Percentiles rank a stretch among this genome's conserved stretches.
phyloP scores from a whole-genome alignment of 352 stramenopile species.

The Phytophthora citrophthora region DNA sequence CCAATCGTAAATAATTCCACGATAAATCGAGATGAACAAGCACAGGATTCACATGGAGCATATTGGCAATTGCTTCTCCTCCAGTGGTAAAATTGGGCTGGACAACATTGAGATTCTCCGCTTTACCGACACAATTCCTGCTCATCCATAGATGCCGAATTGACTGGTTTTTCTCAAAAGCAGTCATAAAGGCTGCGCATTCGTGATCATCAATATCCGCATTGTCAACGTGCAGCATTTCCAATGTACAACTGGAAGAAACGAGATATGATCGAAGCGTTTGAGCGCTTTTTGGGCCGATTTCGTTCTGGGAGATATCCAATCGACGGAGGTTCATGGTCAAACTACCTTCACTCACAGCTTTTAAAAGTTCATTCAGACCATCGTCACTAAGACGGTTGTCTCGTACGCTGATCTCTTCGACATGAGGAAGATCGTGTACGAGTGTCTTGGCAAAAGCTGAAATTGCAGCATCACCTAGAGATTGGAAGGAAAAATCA shows the following conservation, averaged over 20 bases:
- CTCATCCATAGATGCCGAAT: constrained; percentile 79
- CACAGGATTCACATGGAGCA: constrained; percentile 82
- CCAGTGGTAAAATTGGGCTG: constrained; percentile 84
- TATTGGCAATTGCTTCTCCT: constrained; percentile 89
- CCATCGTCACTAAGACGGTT: constrained; percentile 87
- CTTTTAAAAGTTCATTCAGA: constrained; percentile 60
- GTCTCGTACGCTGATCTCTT: constrained; percentile 87
- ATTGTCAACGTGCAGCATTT: constrained; percentile 74
- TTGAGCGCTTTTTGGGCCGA: constrained; percentile 62
- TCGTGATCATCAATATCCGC: constrained; percentile 91
- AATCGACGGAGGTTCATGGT: constrained; percentile 59
- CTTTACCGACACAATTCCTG: constrained; percentile 88
- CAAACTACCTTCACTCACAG: constrained; percentile 55
- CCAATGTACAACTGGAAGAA: constrained; percentile 64
- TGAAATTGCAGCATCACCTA: constrained; percentile 70
- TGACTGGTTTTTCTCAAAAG: constrained; percentile 83
- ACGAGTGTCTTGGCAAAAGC: constrained; percentile 70
- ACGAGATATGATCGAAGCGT: constrained; percentile 66
- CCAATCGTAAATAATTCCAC: constrained; percentile 90
- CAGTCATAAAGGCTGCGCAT: constrained; percentile 84
- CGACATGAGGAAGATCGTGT: constrained; percentile 64
- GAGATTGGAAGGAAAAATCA: constrained; percentile 85
- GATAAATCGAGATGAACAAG: constrained; percentile 85
- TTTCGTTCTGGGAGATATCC: constrained; percentile 80
- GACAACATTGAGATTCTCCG: constrained; percentile 90